phyloP scores from a whole-genome alignment of 257 asterid species.

The Catharanthus roseus region DNA sequence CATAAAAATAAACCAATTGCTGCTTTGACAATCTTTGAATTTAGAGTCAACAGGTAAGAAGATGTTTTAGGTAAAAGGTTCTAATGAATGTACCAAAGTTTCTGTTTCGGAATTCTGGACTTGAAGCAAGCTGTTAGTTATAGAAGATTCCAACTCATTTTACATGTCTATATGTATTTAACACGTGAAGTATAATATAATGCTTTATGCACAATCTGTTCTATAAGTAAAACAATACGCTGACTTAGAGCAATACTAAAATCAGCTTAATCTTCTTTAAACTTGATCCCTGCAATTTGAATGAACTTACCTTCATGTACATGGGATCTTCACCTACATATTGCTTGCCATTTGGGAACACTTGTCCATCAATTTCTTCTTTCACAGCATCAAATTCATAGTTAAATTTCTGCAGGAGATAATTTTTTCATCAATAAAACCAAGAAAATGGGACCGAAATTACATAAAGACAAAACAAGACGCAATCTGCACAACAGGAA shows the following conservation, averaged over 20 bases:
- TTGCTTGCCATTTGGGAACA: conserved; percentile 20
- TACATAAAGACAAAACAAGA: not conserved
- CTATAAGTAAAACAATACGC: not conserved
- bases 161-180: too few species aligned
- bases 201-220: not conserved
- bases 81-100: not conserved
- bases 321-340: conserved; percentile 37
- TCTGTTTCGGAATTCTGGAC: not conserved
- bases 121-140: not conserved
- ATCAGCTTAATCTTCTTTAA: not conserved
- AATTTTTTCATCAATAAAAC: conserved; percentile 15
- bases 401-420: conserved; percentile 37
- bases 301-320: conserved; percentile 67
- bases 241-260: not conserved
- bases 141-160: not conserved
- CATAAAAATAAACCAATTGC: not conserved
- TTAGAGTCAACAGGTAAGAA: not conserved
- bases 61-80: not conserved
- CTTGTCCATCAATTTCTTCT: conserved; percentile 51
- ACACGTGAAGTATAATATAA: not conserved
- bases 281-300: not conserved
- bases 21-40: not conserved
- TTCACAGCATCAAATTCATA: conserved; percentile 79
- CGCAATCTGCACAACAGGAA: not conserved
- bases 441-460: conserved; percentile 8